Conservation (phyloP, 495 filamentous ascomycete genomes). For the Penicillium goetzii region DNA sequence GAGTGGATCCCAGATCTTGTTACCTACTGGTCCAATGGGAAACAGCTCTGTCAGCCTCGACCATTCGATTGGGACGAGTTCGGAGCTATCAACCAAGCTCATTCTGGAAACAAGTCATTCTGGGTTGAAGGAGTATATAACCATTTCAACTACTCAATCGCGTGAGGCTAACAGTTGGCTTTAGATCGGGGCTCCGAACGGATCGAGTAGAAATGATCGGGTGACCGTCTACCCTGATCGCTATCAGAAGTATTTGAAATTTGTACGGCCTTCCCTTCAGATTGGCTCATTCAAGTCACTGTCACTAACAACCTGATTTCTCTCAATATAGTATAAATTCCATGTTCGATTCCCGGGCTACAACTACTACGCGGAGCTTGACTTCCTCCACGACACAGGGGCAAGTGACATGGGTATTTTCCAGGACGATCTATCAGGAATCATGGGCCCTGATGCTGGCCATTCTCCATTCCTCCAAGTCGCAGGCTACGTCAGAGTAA, state of each 20-base stretch:
- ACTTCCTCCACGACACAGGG: neutral
- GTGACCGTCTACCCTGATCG: neutral
- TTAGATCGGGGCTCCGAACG: neutral
- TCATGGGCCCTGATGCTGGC: neutral
- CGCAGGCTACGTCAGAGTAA: neutral
- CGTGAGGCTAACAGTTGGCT: neutral
- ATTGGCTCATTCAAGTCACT: neutral
- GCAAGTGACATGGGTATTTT: neutral
- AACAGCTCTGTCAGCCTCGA: constrained; percentile 12
- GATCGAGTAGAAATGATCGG: neutral
- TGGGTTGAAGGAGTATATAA: constrained; percentile 5
- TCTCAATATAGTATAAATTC: neutral
- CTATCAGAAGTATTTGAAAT: neutral
- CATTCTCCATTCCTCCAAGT: neutral
- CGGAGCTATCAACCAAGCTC: neutral
- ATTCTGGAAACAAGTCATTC: constrained; percentile 4
- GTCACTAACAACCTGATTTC: neutral
- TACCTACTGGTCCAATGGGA: constrained; percentile 14
- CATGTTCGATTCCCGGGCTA: neutral
- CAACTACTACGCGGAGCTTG: neutral
- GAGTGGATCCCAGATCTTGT: constrained; percentile 8
- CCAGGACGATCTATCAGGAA: neutral
- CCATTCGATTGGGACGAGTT: constrained; percentile 13
- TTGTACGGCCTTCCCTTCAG: neutral
- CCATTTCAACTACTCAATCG: neutral